A percentile compares a stretch with the other conserved stretches of the same genome.
Evolutionary conservation across 371 early-diverging fungal genomes (phyloP).

Genomic region (Saksenaea oblongispora): DNA sequence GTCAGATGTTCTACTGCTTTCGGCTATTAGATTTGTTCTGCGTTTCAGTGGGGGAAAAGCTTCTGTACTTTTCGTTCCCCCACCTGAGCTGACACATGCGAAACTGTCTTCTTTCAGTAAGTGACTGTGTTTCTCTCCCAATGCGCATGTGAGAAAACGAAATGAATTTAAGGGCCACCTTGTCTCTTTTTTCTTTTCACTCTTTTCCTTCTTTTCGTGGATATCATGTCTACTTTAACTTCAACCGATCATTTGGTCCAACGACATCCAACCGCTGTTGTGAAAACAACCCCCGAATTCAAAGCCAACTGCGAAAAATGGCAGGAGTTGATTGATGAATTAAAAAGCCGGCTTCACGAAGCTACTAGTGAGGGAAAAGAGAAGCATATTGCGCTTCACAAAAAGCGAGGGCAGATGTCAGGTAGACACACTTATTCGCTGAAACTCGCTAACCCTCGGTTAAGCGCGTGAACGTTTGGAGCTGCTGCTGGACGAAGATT

Average conservation of each 20-base stretch:
- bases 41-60: too few species aligned
- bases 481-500: conserved; percentile 70
- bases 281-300: conserved; percentile 50
- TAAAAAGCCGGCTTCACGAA: conserved; percentile 57
- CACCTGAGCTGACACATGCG: not conserved
- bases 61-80: too few species aligned
- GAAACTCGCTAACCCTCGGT: conserved; percentile 1
- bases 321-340: conserved; percentile 51
- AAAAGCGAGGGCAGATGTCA: conserved; percentile 65
- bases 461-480: conserved; percentile 69
- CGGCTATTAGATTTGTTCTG: too few species aligned
- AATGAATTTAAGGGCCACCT: not conserved
- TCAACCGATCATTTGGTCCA: conserved; percentile 40
- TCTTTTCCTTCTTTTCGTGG: not conserved
- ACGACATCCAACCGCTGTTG: conserved; percentile 34
- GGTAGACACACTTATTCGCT: conserved; percentile 32
- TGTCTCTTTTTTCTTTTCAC: conserved; percentile 1
- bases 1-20: too few species aligned
- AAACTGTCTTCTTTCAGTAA: not conserved
- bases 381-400: conserved; percentile 58
- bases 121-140: not conserved
- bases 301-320: conserved; percentile 63
- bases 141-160: not conserved
- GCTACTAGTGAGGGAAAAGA: conserved; percentile 63
- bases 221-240: conserved; percentile 37